phyloP scores from a whole-genome alignment of 2,329 filamentous ascomycete species.

The Fonsecaea pedrosoi region DNA sequence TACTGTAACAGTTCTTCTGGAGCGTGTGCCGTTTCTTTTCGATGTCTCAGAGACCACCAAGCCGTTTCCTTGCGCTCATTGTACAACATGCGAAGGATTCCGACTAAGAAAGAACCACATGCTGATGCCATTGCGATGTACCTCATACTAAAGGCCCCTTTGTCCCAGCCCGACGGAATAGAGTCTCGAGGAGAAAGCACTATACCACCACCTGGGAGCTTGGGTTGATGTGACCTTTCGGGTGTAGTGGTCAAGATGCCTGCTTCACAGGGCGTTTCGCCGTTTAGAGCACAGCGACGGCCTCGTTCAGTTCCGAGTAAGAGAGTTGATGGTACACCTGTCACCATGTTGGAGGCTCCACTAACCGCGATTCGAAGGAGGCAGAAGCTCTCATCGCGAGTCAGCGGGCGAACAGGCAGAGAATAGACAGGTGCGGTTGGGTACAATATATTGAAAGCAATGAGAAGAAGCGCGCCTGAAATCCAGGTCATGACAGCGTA shows the following conservation, averaged over 20 bases:
- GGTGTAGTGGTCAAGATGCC: background rate
- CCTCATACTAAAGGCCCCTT: background rate
- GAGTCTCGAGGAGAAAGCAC: background rate
- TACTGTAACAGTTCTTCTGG: background rate
- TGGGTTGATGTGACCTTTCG: background rate
- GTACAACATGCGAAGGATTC: constrained; percentile 3
- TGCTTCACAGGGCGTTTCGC: background rate
- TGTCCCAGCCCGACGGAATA: background rate
- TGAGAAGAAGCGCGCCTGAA: background rate
- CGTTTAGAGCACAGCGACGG: background rate
- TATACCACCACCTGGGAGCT: background rate
- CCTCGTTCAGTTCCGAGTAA: background rate
- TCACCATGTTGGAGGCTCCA: background rate
- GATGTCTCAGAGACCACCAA: background rate
- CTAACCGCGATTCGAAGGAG: background rate
- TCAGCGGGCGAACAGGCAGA: background rate
- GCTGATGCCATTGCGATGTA: background rate
- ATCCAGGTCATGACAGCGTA: background rate
- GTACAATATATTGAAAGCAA: background rate
- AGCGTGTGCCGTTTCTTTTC: background rate
- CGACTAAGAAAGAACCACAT: background rate
- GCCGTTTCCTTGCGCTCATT: background rate
- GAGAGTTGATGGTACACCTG: background rate
- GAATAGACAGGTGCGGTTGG: background rate
- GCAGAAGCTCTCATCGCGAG: background rate